phyloP scores from a whole-genome alignment of 176 grass and related monocot species.

The Oryza glumipatula region DNA sequence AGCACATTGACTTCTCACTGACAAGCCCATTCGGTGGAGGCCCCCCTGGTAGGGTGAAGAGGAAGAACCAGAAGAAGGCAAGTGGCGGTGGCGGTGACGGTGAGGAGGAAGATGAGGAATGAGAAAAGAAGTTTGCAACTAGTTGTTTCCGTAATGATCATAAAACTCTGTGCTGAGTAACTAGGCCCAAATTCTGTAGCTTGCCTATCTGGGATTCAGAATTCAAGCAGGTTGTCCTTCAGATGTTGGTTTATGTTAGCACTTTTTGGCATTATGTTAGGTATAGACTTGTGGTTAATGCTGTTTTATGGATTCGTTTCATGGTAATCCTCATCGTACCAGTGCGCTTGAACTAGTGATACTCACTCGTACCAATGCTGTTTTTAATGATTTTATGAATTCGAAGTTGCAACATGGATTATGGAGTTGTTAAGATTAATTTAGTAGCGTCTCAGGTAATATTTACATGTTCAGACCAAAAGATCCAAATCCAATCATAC shows the following conservation, averaged over 20 bases:
- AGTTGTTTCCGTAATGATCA: slow-evolving; percentile 7
- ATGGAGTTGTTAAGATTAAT: too few species aligned
- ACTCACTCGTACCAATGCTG: too few species aligned
- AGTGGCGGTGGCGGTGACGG: slow-evolving; percentile 32
- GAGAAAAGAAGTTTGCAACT: not conserved
- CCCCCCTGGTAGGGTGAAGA: slow-evolving; percentile 41
- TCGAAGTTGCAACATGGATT: not conserved
- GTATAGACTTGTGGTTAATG: not conserved
- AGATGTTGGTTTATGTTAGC: not conserved
- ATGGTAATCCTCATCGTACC: not conserved
- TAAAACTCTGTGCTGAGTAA: not conserved
- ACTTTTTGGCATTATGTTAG: not conserved
- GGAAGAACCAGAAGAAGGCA: slow-evolving; percentile 47
- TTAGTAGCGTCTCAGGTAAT: not conserved
- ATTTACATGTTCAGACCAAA: not conserved
- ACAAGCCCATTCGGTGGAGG: slow-evolving; percentile 41
- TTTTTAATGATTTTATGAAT: too few species aligned
- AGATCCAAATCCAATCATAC: not conserved
- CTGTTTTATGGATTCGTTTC: not conserved
- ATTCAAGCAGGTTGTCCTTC: slow-evolving; percentile 18
- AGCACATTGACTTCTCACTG: slow-evolving; percentile 47
- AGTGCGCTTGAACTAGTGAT: not conserved
- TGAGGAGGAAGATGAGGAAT: slow-evolving; percentile 54
- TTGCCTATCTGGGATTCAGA: not conserved
- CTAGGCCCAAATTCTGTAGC: not conserved